Conservation (phyloP, 352 stramenopile genomes). For the Globisporangium parvum region DNA sequence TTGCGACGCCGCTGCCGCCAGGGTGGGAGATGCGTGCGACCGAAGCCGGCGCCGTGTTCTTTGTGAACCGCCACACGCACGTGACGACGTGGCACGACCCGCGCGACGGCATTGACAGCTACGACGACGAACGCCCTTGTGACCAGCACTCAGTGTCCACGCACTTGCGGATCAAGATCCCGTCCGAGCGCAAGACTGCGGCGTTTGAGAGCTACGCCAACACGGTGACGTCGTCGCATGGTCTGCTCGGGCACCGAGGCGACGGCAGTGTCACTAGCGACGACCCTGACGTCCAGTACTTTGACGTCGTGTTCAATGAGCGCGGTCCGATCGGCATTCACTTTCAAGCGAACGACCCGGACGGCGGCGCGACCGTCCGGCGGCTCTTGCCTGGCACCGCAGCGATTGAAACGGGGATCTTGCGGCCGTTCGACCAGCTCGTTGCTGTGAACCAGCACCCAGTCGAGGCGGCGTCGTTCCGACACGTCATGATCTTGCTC, state of each 20-base stretch:
- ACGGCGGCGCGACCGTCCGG: constrained; percentile 56
- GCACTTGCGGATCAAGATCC: constrained; percentile 2
- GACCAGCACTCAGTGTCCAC: too few relatives aligned
- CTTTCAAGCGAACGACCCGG: constrained; percentile 72
- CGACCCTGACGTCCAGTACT: constrained; percentile 15
- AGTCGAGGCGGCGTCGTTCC: constrained; percentile 65
- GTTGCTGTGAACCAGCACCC: constrained; percentile 75
- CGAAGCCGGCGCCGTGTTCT: constrained; percentile 60
- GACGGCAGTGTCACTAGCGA: not conserved
- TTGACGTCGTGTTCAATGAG: constrained; percentile 76
- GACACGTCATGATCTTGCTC: constrained; percentile 74
- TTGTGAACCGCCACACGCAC: constrained; percentile 69
- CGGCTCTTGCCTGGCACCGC: constrained; percentile 53
- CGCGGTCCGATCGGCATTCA: constrained; percentile 71
- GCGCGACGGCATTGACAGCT: constrained; percentile 15
- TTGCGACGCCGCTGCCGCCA: constrained; percentile 59
- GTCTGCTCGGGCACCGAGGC: not conserved
- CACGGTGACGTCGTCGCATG: constrained; percentile 3
- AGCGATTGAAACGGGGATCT: constrained; percentile 32
- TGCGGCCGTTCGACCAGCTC: constrained; percentile 61
- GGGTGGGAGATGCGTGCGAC: constrained; percentile 83
- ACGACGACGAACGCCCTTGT: not conserved
- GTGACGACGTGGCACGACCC: constrained; percentile 75
- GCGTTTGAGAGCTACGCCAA: constrained; percentile 7
- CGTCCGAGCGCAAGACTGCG: constrained; percentile 4